Evolutionary conservation across 768 basidiomycete species (phyloP).

Genomic region (Brasilioporus rufonigricans): DNA sequence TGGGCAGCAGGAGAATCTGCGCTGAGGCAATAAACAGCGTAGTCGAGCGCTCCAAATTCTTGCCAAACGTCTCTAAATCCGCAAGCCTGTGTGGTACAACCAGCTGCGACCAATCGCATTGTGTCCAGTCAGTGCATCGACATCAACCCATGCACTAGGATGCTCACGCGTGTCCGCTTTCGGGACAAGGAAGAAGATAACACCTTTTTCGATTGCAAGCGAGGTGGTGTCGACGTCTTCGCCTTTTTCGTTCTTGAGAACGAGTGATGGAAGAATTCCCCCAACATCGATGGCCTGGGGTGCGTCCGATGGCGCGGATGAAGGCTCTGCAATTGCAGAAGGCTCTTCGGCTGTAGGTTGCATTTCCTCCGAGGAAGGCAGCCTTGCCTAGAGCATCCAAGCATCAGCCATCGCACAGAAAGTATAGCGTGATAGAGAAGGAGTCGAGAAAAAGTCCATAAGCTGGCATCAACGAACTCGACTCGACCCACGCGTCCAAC

Average conservation of each 20-base stretch:
- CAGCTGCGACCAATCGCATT: constrained; percentile 44
- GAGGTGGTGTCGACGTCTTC: constrained; percentile 70
- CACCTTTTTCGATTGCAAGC: constrained; percentile 66
- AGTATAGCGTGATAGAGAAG: not conserved
- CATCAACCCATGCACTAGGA: too few species aligned
- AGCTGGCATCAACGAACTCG: not conserved
- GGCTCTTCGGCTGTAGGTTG: not conserved
- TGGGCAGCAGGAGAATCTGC: constrained; percentile 74
- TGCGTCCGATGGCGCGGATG: not conserved
- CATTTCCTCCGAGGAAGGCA: constrained; percentile 13
- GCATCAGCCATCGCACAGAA: not conserved
- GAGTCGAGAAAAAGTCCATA: not conserved
- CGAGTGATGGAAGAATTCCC: constrained; percentile 68
- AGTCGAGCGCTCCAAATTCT: constrained; percentile 63
- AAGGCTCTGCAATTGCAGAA: constrained; percentile 2
- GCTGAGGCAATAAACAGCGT: constrained; percentile 81
- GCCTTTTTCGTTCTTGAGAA: constrained; percentile 81
- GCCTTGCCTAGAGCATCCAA: constrained; percentile 15
- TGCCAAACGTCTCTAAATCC: constrained; percentile 83
- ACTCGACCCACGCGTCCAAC: constrained; percentile 1
- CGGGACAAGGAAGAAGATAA: constrained; percentile 80
- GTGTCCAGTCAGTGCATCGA: constrained; percentile 4
- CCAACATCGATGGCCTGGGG: constrained; percentile 58
- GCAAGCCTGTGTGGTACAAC: constrained; percentile 92
- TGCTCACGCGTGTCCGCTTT: constrained; percentile 82